Conservation (phyloP, 495 filamentous ascomycete genomes). For the Hypoxylon cercidicola region DNA sequence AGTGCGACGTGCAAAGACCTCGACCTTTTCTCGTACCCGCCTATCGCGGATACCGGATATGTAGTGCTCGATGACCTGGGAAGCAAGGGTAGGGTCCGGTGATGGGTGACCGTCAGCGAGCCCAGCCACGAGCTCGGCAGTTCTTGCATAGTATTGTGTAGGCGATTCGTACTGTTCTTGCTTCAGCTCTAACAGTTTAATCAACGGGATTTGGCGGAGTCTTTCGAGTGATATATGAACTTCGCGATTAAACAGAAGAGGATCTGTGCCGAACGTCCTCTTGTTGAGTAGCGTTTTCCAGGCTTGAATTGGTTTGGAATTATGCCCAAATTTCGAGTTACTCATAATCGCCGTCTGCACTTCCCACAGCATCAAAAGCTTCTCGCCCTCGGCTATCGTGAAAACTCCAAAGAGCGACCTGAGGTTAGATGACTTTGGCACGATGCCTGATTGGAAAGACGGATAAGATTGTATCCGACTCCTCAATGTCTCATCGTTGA, state of each 20-base stretch:
- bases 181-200: slow-evolving; percentile 58
- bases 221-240: slow-evolving; percentile 53
- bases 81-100: slow-evolving; percentile 27
- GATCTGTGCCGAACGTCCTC: slow-evolving; percentile 48
- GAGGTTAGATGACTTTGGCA: slow-evolving; percentile 36
- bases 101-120: slow-evolving; percentile 40
- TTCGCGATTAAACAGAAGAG: slow-evolving; percentile 58
- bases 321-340: slow-evolving; percentile 47
- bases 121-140: slow-evolving; percentile 48
- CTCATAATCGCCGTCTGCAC: slow-evolving; percentile 46
- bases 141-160: slow-evolving; percentile 53
- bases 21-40: slow-evolving; percentile 49
- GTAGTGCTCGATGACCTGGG: slow-evolving; percentile 52
- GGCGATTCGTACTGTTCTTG: slow-evolving; percentile 60
- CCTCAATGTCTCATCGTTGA: slow-evolving; percentile 53
- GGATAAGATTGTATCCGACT: slow-evolving; percentile 50
- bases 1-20: slow-evolving; percentile 43
- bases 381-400: slow-evolving; percentile 63
- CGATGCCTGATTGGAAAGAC: slow-evolving; percentile 48
- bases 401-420: slow-evolving; percentile 59
- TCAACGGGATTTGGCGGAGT: slow-evolving; percentile 56
- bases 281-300: slow-evolving; percentile 56
- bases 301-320: slow-evolving; percentile 46
- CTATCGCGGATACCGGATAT: slow-evolving; percentile 55
- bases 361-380: slow-evolving; percentile 57